Base-by-base conservation (phyloP, 1,284 basidiomycete species). In the Malassezia sympodialis region DNA sequence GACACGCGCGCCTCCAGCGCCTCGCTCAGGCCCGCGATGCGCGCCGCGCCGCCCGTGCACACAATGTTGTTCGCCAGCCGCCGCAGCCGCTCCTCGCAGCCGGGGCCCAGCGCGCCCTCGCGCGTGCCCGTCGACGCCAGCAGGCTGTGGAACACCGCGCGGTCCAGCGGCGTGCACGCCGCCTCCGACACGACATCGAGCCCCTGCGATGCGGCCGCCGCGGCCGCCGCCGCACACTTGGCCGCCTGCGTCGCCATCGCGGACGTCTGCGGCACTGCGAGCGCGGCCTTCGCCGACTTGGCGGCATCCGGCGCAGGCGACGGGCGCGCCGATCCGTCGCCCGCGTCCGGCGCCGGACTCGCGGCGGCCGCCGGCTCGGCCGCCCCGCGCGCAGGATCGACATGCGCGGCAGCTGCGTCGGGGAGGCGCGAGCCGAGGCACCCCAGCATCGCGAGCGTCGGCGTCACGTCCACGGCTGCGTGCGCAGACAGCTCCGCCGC, bases 1-100 rank as follows among this genome's bases (percentile, higher is more conserved):
- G 55, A 50, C 8, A 57, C 55, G 24, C 55, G 63, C 51, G 73
- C 69, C 39, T 74, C 68, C 19, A 76, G 49, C 14, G 74, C 76
- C n/a, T 68, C 64, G 5, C 53, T 61, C 1, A 77, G 58, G 10
- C 75, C 74, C 26, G 74, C 70, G 8, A 79, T 68, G 10, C 73
- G 83, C 7, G 84, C 84, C 0, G 88, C 86, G 0, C 80, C 80
- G 7, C 93, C 93, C 28, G 93, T 84, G 39, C 96, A 83, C 7
- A 98, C 79, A 46, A 96, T 87, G 10, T 86, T 87, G 72, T 86
- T 83, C 8, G 91, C 80, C 64, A 93, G 88, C 66, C 90, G 88
- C 63, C 87, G 84, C 54, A 91, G 84, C 76, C 88, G 87, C 51
- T 93, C 89, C 65, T 94, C 89, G 1, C 83, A 84, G 1, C 63